A percentile compares a stretch with the other conserved stretches of the same genome.
Evolutionary conservation across 2,329 filamentous ascomycete species (phyloP).

Genomic region (Pezicula radicicola): DNA sequence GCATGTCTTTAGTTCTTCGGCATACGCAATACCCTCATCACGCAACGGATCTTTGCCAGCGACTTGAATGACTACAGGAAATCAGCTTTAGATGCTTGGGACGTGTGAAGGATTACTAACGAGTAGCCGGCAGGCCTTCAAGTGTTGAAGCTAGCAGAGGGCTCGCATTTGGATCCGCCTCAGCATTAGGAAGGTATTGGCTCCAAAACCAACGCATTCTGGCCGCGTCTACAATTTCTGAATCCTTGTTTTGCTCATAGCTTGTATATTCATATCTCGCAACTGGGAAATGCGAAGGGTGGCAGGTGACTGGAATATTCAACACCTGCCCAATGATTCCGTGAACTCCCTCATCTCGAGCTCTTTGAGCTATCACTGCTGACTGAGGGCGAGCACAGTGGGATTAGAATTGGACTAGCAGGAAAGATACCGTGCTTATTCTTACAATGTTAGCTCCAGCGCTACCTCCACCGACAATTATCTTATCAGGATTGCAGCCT

Average conservation of each 20-base stretch:
- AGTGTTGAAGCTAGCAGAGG: not conserved
- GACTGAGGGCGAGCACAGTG: no score
- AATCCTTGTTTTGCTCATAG: constrained; percentile 30
- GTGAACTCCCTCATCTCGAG: constrained; percentile 28
- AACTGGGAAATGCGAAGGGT: constrained; percentile 32
- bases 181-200: constrained; percentile 16
- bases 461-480: constrained; percentile 46
- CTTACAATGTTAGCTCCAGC: constrained; percentile 45
- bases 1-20: constrained; percentile 31
- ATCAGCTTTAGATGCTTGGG: constrained; percentile 10
- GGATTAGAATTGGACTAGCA: no score
- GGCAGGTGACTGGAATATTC: constrained; percentile 32
- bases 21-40: constrained; percentile 36
- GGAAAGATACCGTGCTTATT: not conserved
- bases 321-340: constrained; percentile 32
- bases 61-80: constrained; percentile 29
- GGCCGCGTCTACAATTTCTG: constrained; percentile 25
- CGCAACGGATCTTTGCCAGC: constrained; percentile 34
- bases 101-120: constrained; percentile 15
- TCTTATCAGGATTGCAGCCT: constrained; percentile 30
- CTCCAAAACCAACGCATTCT: constrained; percentile 34
- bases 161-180: not conserved
- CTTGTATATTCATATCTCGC: constrained; percentile 34
- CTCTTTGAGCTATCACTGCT: constrained; percentile 26
- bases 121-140: not conserved